phyloP scores from a whole-genome alignment of 2,329 filamentous ascomycete species.

The Dothiorella sarmentorum region DNA sequence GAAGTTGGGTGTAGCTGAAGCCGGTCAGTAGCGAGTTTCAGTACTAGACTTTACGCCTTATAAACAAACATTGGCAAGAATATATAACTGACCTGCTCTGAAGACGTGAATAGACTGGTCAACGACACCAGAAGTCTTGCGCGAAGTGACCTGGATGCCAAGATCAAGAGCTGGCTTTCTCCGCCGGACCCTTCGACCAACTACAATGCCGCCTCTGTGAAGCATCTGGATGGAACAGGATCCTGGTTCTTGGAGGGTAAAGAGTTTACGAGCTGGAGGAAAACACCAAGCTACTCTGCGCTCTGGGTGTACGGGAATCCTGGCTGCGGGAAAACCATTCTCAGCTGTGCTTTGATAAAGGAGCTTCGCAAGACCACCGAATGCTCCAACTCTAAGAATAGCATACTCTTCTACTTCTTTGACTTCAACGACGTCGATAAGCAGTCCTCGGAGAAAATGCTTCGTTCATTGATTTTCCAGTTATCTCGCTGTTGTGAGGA shows the following conservation, averaged over 20 bases:
- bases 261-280: neutral
- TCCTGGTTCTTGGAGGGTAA: neutral
- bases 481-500: no score
- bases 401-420: conserved; percentile 35
- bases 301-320: neutral
- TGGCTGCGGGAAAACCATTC: neutral
- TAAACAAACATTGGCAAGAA: no score
- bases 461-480: conserved; percentile 40
- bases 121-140: no score
- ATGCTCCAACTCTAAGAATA: neutral
- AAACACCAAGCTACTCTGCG: neutral
- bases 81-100: no score
- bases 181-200: neutral
- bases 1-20: neutral
- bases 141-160: no score
- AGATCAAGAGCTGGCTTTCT: neutral
- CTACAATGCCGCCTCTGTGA: neutral
- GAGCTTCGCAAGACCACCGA: neutral
- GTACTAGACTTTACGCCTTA: no score
- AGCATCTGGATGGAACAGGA: neutral
- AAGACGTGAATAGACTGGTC: no score
- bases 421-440: conserved; percentile 29
- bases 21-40: no score
- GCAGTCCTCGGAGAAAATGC: conserved; percentile 32
- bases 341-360: neutral